Evolutionary conservation across 305 asterid species (phyloP).

Genomic region (Fraxinus sp.): DNA sequence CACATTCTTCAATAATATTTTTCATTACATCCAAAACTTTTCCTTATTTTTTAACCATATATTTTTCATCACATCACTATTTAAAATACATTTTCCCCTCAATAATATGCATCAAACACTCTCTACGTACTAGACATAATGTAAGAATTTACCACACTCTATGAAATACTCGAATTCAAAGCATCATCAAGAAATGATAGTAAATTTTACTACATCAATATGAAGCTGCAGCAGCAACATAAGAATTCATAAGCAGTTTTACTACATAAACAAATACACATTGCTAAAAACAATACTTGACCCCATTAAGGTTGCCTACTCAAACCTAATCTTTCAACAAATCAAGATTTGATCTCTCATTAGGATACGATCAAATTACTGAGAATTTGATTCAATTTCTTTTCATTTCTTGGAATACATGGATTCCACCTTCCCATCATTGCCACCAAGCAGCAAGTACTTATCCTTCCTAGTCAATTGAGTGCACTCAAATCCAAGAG

Average conservation of each 20-base stretch:
- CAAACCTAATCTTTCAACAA: background rate
- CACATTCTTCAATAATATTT: too few relatives aligned
- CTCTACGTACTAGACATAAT: background rate
- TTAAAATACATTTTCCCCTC: too few relatives aligned
- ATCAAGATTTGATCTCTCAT: background rate
- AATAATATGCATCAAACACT: too few relatives aligned
- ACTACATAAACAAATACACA: background rate
- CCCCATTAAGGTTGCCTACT: background rate
- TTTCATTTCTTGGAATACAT: slow-evolving; percentile 68
- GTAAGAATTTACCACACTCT: background rate
- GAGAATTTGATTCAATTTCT: slow-evolving; percentile 12
- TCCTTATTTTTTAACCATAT: too few relatives aligned
- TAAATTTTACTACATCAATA: background rate
- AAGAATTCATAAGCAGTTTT: background rate
- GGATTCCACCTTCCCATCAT: slow-evolving; percentile 97
- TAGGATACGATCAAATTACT: background rate
- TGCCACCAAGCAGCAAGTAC: slow-evolving; percentile 96
- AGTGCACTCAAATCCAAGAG: slow-evolving; percentile 89
- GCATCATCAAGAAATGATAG: background rate
- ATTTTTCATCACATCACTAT: too few relatives aligned
- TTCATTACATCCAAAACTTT: too few relatives aligned
- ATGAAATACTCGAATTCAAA: background rate
- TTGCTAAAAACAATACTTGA: background rate
- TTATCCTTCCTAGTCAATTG: slow-evolving; percentile 95
- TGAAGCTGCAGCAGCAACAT: background rate